Evolutionary conservation across 2,329 filamentous ascomycete genomes (phyloP), one percentile per base, ranked within the genome.

Genomic region (Neoascochyta sp.): DNA sequence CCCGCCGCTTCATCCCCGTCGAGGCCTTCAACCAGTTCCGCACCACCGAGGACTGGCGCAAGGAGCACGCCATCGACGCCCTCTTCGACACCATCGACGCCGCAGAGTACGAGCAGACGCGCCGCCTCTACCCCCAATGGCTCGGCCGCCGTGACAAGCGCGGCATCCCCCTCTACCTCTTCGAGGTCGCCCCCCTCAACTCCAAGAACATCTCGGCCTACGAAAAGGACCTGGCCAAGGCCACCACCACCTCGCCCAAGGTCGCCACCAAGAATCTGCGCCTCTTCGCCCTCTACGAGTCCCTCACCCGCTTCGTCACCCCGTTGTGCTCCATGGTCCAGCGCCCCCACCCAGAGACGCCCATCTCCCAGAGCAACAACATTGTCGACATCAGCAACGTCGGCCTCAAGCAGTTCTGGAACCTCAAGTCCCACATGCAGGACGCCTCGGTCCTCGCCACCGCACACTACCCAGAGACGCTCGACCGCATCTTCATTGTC

Each of bases 351-450:
- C 74, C 82, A 4, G 77, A 81, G 43, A 88, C 86, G n/a, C 90
- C 90, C 5, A 87, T 95, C 49, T 90, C 88, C 21, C 81, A 92
- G 50, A 89, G 83, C 54, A 95, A 86, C 51, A 95, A 95, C 66
- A 94, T 96, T 50, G 88, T 95, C 35, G 90, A 96, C 61, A 87
- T 96, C 43, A 83, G 80, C 10, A 81, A 82, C 9, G 89, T 95
- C 15, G 86, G 86, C 5, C 64, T 96, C 62, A 87, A 86, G 69
- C 88, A 93, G 68, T 95, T 95, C 62, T 95, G 90, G 90, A 93
- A 93, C 65, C 66, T 96, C 41, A 92, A 93, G 70, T 69, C 68
- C 14, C 90, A 95, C 63, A 94, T 96, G 88, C 89, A 95, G 67
- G 83, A 88, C 54, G 89, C 89, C 2, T 89, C 83, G 54, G 78